Evolutionary conservation across 495 filamentous ascomycete species (phyloP).

Genomic region (Penicillium alfredii): DNA sequence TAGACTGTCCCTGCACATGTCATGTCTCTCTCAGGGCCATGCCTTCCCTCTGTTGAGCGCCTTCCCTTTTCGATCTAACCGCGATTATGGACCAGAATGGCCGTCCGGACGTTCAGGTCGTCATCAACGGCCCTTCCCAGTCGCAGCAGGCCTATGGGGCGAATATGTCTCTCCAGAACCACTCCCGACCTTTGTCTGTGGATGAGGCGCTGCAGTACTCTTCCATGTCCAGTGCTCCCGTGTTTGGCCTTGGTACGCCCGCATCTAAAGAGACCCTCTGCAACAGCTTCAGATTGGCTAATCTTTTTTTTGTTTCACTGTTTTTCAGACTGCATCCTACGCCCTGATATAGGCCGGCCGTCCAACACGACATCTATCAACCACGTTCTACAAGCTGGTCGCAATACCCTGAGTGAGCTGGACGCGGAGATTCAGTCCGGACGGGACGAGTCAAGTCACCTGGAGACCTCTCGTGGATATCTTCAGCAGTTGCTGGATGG

Average conservation of each 20-base stretch:
- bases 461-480: slow-evolving; percentile 51
- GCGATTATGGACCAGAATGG: slow-evolving; percentile 39
- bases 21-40: slow-evolving; percentile 50
- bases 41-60: slow-evolving; percentile 40
- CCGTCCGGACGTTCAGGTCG: slow-evolving; percentile 40
- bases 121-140: slow-evolving; percentile 38
- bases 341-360: slow-evolving; percentile 38
- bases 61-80: slow-evolving; percentile 27
- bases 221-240: slow-evolving; percentile 80
- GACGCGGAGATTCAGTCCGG: slow-evolving; percentile 37
- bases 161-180: slow-evolving; percentile 26
- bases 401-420: slow-evolving; percentile 36
- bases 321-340: slow-evolving; percentile 33
- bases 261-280: too few species aligned
- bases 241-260: slow-evolving; percentile 71
- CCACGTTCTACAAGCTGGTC: slow-evolving; percentile 41
- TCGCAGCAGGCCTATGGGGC: slow-evolving; percentile 21
- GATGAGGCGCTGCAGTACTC: slow-evolving; percentile 88
- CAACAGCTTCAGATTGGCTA: too few species aligned
- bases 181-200: slow-evolving; percentile 51
- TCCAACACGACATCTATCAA: slow-evolving; percentile 40
- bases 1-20: slow-evolving; percentile 17
- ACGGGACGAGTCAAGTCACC: slow-evolving; percentile 32
- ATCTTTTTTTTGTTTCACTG: too few species aligned
- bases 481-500: slow-evolving; percentile 64